Evolutionary conservation across 495 filamentous ascomycete species (phyloP), one percentile per base, ranked within the genome.

Genomic region (Aspergillus steynii): DNA sequence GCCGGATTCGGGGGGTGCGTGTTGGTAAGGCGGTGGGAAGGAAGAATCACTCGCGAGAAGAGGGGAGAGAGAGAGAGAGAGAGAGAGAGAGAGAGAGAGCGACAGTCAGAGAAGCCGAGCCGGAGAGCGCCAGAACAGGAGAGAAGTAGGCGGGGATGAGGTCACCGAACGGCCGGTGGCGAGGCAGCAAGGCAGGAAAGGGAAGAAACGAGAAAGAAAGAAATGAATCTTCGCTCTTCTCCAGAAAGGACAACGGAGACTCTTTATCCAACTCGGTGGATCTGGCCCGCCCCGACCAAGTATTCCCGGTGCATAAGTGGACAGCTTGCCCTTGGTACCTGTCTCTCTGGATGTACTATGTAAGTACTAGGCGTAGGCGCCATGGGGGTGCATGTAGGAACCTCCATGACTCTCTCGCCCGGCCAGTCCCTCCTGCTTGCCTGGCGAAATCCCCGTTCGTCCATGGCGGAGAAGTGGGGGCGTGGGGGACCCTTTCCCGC

Each of bases 391-490:
- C 58, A 31, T 50, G 46, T 29, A 37, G 25, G 46, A 20, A 14
- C 46, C 45, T 47, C 20, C 50, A 46, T 48, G 20, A 1, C 51
- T 53, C 7, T 31, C 26, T 12, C 29, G 25, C 48, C 26, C 48
- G 25, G 15, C 29, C 51, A 53, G 9, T 29, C 29, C 10, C 12
- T 29, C 42, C 27, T 47, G n/a, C 42, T 46, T 20, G 20, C 37
- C 31, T 27, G 25, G 25, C 26, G 5, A 49, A 59, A 37, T 60
- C 61, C 61, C 61, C 61, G 61, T 63, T 63, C 61, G 55, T 65
- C 61, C 61, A 69, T 66, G 64, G 64, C 62, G 65, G 68, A 70
- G 65, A 65, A 65, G 68, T 67, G 65, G 65, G 65, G 65, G 65
- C 61, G 65, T 67, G 65, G 68, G 68, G 64, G 59, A 61, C 20